phyloP scores from a whole-genome alignment of 495 filamentous ascomycete species.

The Evernia prunastri region DNA sequence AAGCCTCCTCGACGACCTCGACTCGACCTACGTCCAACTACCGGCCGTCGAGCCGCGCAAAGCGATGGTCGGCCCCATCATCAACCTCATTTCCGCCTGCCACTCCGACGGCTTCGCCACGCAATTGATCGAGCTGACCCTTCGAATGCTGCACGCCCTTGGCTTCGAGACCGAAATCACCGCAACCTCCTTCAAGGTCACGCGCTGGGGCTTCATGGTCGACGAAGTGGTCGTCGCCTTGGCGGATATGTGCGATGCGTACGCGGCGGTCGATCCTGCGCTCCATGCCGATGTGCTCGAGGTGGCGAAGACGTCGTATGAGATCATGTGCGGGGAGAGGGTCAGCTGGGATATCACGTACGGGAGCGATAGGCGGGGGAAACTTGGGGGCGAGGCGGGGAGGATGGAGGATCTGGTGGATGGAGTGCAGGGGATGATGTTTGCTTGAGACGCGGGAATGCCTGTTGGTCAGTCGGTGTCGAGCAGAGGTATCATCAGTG shows the following conservation, averaged over 20 bases:
- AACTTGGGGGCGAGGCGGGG: neutral
- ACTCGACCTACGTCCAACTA: slow-evolving; percentile 1
- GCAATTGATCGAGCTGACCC: slow-evolving; percentile 6
- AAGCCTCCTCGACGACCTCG: neutral
- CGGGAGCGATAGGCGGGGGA: neutral
- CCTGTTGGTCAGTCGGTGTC: neutral
- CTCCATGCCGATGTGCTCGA: slow-evolving; percentile 3
- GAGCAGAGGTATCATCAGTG: neutral
- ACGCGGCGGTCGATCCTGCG: neutral
- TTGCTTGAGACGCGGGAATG: neutral
- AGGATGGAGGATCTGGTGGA: neutral
- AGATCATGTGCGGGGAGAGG: slow-evolving; percentile 18
- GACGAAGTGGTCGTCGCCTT: slow-evolving; percentile 17
- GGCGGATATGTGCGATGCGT: slow-evolving; percentile 11
- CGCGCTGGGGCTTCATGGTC: slow-evolving; percentile 14
- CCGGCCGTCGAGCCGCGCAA: slow-evolving; percentile 4
- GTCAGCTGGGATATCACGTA: slow-evolving; percentile 7
- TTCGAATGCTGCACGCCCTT: slow-evolving; percentile 2
- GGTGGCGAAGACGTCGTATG: slow-evolving; percentile 14
- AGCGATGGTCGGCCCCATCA: slow-evolving; percentile 7
- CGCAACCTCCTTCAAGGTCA: neutral
- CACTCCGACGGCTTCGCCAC: neutral
- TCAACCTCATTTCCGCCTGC: slow-evolving; percentile 10
- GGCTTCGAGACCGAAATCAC: slow-evolving; percentile 13
- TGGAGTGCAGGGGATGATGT: neutral